Base-by-base conservation (phyloP, 176 grass and related monocot species). In the Zoysia japonica region DNA sequence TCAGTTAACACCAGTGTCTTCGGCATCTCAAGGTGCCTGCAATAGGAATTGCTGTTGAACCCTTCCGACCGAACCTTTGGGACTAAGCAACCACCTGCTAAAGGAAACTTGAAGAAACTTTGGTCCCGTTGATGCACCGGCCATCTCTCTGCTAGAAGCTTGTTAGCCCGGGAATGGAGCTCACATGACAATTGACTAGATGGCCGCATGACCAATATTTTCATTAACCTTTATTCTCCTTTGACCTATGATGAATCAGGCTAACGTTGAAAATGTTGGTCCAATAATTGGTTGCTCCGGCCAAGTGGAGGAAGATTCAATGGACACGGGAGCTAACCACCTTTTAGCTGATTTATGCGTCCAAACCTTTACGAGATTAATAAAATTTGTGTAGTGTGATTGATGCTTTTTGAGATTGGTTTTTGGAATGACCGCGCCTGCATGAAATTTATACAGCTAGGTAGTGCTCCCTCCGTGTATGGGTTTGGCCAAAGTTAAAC, bases 51-150 rank as follows among this genome's bases (percentile, higher is more conserved):
- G 28, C 28, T 28, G 28, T 28, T 28, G 49, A 80, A 17, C 65
- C 36, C 14, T 82, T 51, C 72, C 11, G 14, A 85, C 20, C 9
- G 51, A 85, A 28, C 59, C 83, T 89, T 82, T 77, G 78, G 61
- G 72, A 38, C 73, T 72, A 85, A 85, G 83, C 67, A 89, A 89
- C 50, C 60, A 89, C 51, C 60, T 72, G 66, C 87, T 36, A 60
- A 51, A 77, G 50, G 28, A 68, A 85, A 72, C 50, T 51, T 54
- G 37, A 15, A 28, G 28, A 28, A 52, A 28, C 17, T 42, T 44
- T 60, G 43, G 39, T n/a, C 61, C 60, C 39, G 59, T 61, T 61
- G 59, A 11, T 61, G 59, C 61, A 35, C 50, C 2, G 2, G 38
- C 60, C 47, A 8, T 59, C 5, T 37, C n/a, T 77, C 71, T 59